phyloP scores from a whole-genome alignment of 106 monocot genomes.

The Gastrodia elata region DNA sequence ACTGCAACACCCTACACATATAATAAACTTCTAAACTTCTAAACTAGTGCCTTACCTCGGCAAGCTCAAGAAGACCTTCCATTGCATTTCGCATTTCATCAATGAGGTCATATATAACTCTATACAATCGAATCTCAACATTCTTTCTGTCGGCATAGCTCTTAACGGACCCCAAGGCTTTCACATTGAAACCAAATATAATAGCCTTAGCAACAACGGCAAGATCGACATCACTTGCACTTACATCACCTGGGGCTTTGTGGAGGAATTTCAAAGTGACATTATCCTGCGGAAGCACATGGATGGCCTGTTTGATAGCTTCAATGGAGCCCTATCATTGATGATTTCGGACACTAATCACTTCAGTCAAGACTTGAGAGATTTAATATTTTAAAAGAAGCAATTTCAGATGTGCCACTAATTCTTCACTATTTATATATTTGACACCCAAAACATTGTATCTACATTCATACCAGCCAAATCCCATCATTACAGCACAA shows the following conservation, averaged over 20 bases:
- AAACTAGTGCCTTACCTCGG: constrained; percentile 50
- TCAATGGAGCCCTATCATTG: constrained; percentile 82
- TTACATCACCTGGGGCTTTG: constrained; percentile 93
- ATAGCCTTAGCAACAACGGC: constrained; percentile 78
- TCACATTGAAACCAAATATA: constrained; percentile 95
- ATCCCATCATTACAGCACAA: too few relatives aligned
- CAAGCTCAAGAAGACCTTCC: constrained; percentile 90
- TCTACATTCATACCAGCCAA: too few relatives aligned
- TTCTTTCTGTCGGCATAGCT: constrained; percentile 76
- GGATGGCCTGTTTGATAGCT: constrained; percentile 82
- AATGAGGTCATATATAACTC: constrained; percentile 87
- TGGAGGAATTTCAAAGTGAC: constrained; percentile 77
- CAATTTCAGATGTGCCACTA: too few relatives aligned
- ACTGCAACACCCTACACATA: background rate
- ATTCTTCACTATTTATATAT: too few relatives aligned
- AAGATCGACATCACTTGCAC: constrained; percentile 79
- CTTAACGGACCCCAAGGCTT: constrained; percentile 75
- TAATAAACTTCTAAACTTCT: too few relatives aligned
- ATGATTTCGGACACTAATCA: background rate
- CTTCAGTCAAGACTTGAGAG: background rate
- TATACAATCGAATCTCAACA: constrained; percentile 84
- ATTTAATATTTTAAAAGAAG: too few relatives aligned
- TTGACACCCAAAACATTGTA: too few relatives aligned
- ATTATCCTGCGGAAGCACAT: constrained; percentile 89
- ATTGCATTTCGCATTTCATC: constrained; percentile 86